Conservation (phyloP, 352 stramenopile species). For the Globisporangium orthogonon region DNA sequence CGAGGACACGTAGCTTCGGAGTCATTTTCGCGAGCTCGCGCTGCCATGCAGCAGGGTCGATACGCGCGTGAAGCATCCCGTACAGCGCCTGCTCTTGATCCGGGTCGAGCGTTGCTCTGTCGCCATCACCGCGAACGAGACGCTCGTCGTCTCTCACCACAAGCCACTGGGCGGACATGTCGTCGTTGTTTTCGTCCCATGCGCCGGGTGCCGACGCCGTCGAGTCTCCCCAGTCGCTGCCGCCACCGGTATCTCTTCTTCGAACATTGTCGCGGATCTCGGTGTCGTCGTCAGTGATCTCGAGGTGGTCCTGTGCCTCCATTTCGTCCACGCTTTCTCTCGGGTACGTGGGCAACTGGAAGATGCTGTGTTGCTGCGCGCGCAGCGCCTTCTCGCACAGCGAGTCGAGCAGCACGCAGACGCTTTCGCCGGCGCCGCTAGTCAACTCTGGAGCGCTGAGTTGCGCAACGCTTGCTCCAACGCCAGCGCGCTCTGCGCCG, state of each 20-base stretch:
- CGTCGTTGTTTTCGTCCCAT: constrained; percentile 18
- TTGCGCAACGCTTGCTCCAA: constrained; percentile 16
- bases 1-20: constrained; percentile 22
- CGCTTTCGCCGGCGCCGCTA: constrained; percentile 34
- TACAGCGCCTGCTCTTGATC: constrained; percentile 8
- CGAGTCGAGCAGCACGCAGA: constrained; percentile 43
- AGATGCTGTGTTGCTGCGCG: constrained; percentile 7
- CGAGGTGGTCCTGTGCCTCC: constrained; percentile 33
- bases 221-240: constrained; percentile 20
- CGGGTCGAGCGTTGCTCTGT: not conserved
- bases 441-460: constrained; percentile 38
- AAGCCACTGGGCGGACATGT: constrained; percentile 34
- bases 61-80: constrained; percentile 32
- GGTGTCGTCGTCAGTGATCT: constrained; percentile 21
- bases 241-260: not conserved
- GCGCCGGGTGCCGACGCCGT: constrained; percentile 19
- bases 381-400: constrained; percentile 35
- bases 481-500: constrained; percentile 32
- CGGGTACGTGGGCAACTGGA: constrained; percentile 22
- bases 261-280: not conserved
- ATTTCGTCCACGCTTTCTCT: constrained; percentile 35
- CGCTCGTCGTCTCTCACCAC: constrained; percentile 27
- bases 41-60: constrained; percentile 34
- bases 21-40: constrained; percentile 29
- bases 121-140: not conserved